phyloP scores from a whole-genome alignment of 1,284 basidiomycete genomes.

The Ganoderma sinense region DNA sequence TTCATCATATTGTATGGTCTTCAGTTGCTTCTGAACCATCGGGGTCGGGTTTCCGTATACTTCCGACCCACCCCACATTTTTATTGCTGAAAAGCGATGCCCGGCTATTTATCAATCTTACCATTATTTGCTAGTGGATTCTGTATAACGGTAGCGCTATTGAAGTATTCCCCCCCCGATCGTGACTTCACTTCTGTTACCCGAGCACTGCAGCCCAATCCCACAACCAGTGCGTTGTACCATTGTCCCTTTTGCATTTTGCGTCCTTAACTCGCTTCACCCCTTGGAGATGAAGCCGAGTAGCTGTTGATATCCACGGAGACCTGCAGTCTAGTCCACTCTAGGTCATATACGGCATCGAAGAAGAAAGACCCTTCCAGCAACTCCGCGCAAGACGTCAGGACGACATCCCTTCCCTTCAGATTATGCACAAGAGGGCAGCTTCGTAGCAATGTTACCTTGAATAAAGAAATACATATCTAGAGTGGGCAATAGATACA shows the following conservation, averaged over 20 bases:
- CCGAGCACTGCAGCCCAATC: background rate
- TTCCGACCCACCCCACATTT: background rate
- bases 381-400: background rate
- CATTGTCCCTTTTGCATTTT: background rate
- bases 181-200: background rate
- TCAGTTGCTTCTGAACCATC: background rate
- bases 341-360: background rate
- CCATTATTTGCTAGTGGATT: background rate
- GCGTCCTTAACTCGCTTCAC: background rate
- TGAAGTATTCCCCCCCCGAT: background rate
- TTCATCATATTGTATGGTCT: background rate
- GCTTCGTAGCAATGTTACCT: background rate
- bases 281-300: background rate
- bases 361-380: background rate
- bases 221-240: background rate
- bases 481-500: slow-evolving; percentile 1
- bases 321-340: background rate
- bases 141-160: background rate
- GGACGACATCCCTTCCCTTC: background rate
- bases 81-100: background rate
- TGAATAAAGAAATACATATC: background rate
- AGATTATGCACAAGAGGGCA: background rate
- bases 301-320: background rate
- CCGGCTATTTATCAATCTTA: background rate
- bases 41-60: background rate